Conservation (phyloP, 2,329 filamentous ascomycete species). For the Gnomoniopsis smithogilvyi region DNA sequence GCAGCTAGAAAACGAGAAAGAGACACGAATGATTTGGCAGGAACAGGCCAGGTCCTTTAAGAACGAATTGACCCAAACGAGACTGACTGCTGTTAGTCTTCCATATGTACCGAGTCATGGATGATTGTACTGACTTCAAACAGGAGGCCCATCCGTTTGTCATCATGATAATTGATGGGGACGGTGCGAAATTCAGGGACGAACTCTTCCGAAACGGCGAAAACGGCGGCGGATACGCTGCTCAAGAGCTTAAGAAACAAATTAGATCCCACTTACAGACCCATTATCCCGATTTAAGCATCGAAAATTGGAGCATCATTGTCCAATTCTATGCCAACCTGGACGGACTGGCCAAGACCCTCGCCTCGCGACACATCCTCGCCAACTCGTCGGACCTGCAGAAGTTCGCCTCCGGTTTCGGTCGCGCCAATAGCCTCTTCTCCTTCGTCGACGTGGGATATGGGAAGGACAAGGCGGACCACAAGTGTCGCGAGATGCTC, state of each 20-base stretch:
- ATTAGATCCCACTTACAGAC: slow-evolving; percentile 24
- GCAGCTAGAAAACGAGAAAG: slow-evolving; percentile 13
- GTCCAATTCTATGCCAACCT: slow-evolving; percentile 32
- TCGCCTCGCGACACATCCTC: slow-evolving; percentile 26
- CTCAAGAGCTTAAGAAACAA: slow-evolving; percentile 25
- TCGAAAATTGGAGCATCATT: slow-evolving; percentile 30
- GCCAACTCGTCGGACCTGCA: slow-evolving; percentile 22
- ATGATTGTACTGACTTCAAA: background rate
- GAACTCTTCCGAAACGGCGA: slow-evolving; percentile 28
- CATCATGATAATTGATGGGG: slow-evolving; percentile 33
- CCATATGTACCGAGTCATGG: background rate
- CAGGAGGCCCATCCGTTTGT: slow-evolving; percentile 32
- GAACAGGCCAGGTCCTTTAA: slow-evolving; percentile 10
- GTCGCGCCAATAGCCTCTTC: slow-evolving; percentile 30
- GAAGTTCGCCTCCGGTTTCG: slow-evolving; percentile 32
- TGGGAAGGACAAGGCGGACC: slow-evolving; percentile 33
- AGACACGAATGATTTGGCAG: slow-evolving; percentile 16
- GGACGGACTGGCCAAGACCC: slow-evolving; percentile 28
- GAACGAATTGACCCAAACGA: slow-evolving; percentile 10
- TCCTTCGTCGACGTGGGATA: slow-evolving; percentile 32
- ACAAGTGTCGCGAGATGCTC: slow-evolving; percentile 32
- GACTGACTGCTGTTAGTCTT: slow-evolving; percentile 8
- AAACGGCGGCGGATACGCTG: slow-evolving; percentile 31
- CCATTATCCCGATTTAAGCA: slow-evolving; percentile 23
- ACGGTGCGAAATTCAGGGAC: slow-evolving; percentile 32